Base-by-base conservation (phyloP, 2,329 filamentous ascomycete genomes). In the Ophidiomyces ophidiicola region DNA sequence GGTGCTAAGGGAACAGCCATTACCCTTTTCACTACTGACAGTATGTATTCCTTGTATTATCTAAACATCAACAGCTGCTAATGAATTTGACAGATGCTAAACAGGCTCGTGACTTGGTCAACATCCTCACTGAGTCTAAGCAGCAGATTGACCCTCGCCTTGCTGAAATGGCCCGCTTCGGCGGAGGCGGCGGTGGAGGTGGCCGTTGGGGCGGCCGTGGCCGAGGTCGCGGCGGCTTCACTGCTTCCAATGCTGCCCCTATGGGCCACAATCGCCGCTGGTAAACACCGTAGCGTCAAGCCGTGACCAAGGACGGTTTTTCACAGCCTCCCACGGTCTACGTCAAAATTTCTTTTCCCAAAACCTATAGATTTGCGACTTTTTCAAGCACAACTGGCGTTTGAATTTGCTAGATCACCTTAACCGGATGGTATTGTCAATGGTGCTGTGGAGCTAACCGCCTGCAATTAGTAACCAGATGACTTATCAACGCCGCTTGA, bases 1-100 rank as follows among this genome's bases (percentile, higher is more conserved):
- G 90, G 90, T 69, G 80, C 81, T 57, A 84, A 80, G 50, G 90
- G 90, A 69, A 96, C 87, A 55, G 90, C 90, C 62, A 96, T 96
- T 60, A 96, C 90, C 50, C 77, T 98, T 57, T 98, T 98, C 69
- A 96, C 90, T 64, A 90, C 88, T 81, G 90, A 96, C 67, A 96
- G 88, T 94, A 74, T 70, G 87, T 82, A 20, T 45, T 39, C 17
- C 12, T 29, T 15, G 19, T 17, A 23, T 19, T 3, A 21, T n/a
- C 10, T 18, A 19, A 21, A 15, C 26, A 6, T 14, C 26, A 14
- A 31, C 12, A 30, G 8, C 24, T 32, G 36, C 46, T 44, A 42
- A 42, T 39, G 26, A 30, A 45, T 44, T 44, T 40, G 43, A 25
- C 46, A 87, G 83, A 90, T 68, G 76, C 82, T 55, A 90, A 88